Conservation (phyloP, 169 alveolate genomes). For the Plasmodium inui region DNA sequence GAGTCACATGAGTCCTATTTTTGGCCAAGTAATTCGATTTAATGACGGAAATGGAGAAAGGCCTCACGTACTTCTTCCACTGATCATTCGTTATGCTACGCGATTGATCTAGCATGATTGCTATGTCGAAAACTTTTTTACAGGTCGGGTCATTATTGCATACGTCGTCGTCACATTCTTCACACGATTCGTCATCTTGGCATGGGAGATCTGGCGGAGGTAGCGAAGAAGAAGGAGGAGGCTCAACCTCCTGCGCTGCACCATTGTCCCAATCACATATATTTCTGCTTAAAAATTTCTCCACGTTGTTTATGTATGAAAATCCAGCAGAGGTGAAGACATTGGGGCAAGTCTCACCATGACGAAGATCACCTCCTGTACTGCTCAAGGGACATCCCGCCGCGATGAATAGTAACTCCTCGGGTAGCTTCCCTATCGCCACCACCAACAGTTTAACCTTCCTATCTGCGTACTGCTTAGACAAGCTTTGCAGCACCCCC, state of each 20-base stretch:
- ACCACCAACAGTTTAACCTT: conserved; percentile 32
- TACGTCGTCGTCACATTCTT: conserved; percentile 57
- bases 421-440: conserved; percentile 7
- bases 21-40: conserved; percentile 60
- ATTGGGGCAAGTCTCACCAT: conserved; percentile 8
- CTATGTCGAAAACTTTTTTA: conserved; percentile 61
- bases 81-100: conserved; percentile 34
- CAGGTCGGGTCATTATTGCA: conserved; percentile 48
- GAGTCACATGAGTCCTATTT: conserved; percentile 42
- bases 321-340: conserved; percentile 19
- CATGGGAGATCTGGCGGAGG: conserved; percentile 18
- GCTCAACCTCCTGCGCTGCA: not conserved
- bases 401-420: conserved; percentile 16
- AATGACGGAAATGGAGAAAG: conserved; percentile 15
- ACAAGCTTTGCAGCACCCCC: not conserved
- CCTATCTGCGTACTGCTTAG: conserved; percentile 31
- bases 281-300: conserved; percentile 10
- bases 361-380: not conserved
- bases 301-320: conserved; percentile 8
- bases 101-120: conserved; percentile 62
- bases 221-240: not conserved
- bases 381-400: conserved; percentile 41
- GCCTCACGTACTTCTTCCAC: conserved; percentile 54
- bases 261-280: not conserved
- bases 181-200: conserved; percentile 33